phyloP scores from a whole-genome alignment of 768 basidiomycete species.

The Naganishia vaughanmartiniae region DNA sequence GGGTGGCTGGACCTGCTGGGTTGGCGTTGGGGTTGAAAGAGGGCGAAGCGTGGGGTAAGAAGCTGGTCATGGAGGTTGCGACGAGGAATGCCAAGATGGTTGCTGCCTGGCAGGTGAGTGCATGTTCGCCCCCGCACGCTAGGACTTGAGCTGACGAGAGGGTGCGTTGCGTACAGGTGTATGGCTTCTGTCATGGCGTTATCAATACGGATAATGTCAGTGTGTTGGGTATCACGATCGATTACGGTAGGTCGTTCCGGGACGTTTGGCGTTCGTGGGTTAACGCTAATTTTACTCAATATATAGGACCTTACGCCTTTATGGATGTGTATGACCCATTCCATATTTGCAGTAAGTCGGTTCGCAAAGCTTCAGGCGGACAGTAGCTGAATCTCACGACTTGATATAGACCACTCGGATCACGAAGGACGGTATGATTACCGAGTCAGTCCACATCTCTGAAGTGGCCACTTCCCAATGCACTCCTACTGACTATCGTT shows the following conservation, averaged over 20 bases:
- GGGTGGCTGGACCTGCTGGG: slow-evolving; percentile 58
- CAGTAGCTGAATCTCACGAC: background rate
- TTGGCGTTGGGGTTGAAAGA: slow-evolving; percentile 53
- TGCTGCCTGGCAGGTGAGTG: slow-evolving; percentile 78
- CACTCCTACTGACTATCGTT: slow-evolving; percentile 18
- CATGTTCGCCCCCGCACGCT: too few relatives aligned
- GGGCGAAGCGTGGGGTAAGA: slow-evolving; percentile 67
- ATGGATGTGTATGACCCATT: slow-evolving; percentile 85
- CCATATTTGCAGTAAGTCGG: slow-evolving; percentile 72
- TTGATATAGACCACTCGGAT: slow-evolving; percentile 66
- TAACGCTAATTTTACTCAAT: background rate
- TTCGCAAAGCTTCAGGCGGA: background rate
- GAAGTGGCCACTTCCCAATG: background rate
- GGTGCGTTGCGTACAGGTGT: slow-evolving; percentile 33
- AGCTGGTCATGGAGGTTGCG: slow-evolving; percentile 72
- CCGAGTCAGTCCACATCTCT: slow-evolving; percentile 50
- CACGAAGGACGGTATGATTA: slow-evolving; percentile 74
- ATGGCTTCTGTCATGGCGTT: slow-evolving; percentile 66
- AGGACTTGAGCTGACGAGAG: background rate
- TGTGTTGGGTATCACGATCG: slow-evolving; percentile 57
- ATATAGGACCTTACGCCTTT: slow-evolving; percentile 70
- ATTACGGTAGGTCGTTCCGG: slow-evolving; percentile 55
- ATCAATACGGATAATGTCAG: slow-evolving; percentile 88
- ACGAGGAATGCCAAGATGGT: slow-evolving; percentile 87
- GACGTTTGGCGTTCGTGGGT: background rate